Percentiles rank a stretch among this genome's conserved stretches.
phyloP scores from a whole-genome alignment of 768 basidiomycete genomes.

The Strobilomyces confusus region DNA sequence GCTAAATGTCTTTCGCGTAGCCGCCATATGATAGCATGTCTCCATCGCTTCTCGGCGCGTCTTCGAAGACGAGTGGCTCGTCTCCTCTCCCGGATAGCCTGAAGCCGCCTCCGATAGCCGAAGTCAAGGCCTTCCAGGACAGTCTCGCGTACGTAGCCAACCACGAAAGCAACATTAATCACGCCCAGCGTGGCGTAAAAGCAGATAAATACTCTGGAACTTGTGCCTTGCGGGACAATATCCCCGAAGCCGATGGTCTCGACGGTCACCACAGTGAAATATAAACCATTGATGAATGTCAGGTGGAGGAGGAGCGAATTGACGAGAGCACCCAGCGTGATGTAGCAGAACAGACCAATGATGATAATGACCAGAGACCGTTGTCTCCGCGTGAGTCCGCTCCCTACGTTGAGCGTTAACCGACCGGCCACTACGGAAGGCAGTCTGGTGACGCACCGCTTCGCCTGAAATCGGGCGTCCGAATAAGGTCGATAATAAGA shows the following conservation, averaged over 20 bases:
- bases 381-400: slow-evolving; percentile 78
- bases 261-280: slow-evolving; percentile 71
- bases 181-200: slow-evolving; percentile 59
- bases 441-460: slow-evolving; percentile 44
- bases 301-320: slow-evolving; percentile 49
- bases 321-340: slow-evolving; percentile 67
- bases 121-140: slow-evolving; percentile 70
- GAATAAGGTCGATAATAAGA: slow-evolving; percentile 56
- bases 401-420: slow-evolving; percentile 41
- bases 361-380: slow-evolving; percentile 75
- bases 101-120: slow-evolving; percentile 55
- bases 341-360: slow-evolving; percentile 68
- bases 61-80: slow-evolving; percentile 40
- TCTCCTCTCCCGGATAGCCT: slow-evolving; percentile 42
- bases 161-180: slow-evolving; percentile 58
- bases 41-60: slow-evolving; percentile 52
- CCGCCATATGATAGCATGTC: slow-evolving; percentile 58
- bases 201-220: slow-evolving; percentile 56
- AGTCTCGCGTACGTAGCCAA: slow-evolving; percentile 63
- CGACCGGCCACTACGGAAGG: neutral
- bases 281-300: slow-evolving; percentile 72
- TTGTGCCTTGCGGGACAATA: slow-evolving; percentile 49
- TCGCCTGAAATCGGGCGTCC: slow-evolving; percentile 57
- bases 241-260: slow-evolving; percentile 80
- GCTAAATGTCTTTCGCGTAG: slow-evolving; percentile 47